Conservation (phyloP, 352 stramenopile genomes). For the Pythium oligandrum region DNA sequence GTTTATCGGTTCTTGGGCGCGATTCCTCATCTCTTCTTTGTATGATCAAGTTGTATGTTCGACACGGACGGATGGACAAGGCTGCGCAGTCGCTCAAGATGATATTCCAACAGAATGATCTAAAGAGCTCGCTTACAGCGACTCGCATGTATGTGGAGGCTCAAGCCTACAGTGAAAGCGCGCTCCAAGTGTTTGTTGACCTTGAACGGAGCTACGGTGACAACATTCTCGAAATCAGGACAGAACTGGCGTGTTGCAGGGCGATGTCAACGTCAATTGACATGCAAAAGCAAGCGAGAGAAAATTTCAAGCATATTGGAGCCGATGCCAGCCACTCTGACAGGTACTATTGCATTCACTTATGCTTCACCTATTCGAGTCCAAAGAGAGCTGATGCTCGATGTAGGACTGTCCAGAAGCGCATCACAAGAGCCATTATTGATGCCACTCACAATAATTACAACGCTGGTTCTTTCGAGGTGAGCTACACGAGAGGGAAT, state of each 20-base stretch:
- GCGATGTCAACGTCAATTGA: conserved; percentile 26
- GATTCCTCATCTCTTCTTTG: conserved; percentile 19
- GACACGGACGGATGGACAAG: conserved; percentile 43
- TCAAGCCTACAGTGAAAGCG: conserved; percentile 39
- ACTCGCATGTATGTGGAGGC: conserved; percentile 42
- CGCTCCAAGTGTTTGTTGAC: conserved; percentile 53
- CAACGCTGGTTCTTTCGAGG: too few species aligned
- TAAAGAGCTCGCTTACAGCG: conserved; percentile 38
- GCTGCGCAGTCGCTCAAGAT: conserved; percentile 30
- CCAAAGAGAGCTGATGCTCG: too few species aligned
- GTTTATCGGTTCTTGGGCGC: conserved; percentile 24
- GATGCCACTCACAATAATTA: too few species aligned
- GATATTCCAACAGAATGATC: conserved; percentile 49
- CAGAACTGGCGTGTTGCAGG: conserved; percentile 63
- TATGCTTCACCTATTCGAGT: neutral
- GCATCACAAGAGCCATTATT: too few species aligned
- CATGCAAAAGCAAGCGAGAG: conserved; percentile 22
- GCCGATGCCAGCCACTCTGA: neutral
- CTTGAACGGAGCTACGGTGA: conserved; percentile 61
- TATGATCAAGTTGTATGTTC: conserved; percentile 61
- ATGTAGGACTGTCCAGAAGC: too few species aligned
- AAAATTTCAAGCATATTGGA: conserved; percentile 18
- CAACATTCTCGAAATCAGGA: conserved; percentile 41
- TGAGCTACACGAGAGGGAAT: too few species aligned
- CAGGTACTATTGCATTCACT: neutral